Conservation (phyloP, 768 basidiomycete species). For the Amanita pallidorosea region DNA sequence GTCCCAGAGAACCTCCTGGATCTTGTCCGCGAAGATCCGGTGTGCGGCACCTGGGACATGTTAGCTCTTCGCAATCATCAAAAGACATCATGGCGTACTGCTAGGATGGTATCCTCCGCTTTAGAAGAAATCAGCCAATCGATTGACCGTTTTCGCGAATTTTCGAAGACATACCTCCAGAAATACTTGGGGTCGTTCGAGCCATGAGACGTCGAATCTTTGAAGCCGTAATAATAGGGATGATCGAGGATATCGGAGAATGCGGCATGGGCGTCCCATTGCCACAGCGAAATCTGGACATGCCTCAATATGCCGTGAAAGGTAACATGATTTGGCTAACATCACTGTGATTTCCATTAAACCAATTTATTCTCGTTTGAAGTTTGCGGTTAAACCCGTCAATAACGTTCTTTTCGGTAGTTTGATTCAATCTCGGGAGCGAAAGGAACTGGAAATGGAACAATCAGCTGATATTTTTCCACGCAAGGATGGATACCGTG, state of each 20-base stretch:
- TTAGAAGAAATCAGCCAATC: neutral
- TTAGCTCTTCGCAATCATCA: neutral
- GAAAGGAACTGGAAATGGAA: conserved; percentile 32
- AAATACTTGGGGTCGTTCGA: conserved; percentile 27
- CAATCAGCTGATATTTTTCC: neutral
- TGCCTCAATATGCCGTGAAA: neutral
- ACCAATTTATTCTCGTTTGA: conserved; percentile 23
- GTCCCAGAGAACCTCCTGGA: conserved; percentile 15
- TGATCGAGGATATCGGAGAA: conserved; percentile 39
- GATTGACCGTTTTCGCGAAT: neutral
- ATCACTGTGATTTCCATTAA: conserved; percentile 32
- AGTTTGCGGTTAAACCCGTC: conserved; percentile 41
- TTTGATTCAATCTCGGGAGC: conserved; percentile 26
- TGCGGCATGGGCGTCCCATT: conserved; percentile 39
- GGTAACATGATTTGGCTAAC: conserved; percentile 20
- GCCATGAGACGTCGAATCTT: conserved; percentile 40
- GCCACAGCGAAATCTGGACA: conserved; percentile 32
- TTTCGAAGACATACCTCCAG: conserved; percentile 35
- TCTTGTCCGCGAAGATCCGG: conserved; percentile 22
- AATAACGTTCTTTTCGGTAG: conserved; percentile 35
- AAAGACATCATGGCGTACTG: conserved; percentile 22
- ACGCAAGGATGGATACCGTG: neutral
- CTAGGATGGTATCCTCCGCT: conserved; percentile 48
- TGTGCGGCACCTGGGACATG: conserved; percentile 25
- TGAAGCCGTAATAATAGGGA: conserved; percentile 42